These are phyloP conservation scores for Cyamopsis tetragonoloba DNA, from an alignment of 306 rosid genomes.

Conservation along the genomic window DNA sequence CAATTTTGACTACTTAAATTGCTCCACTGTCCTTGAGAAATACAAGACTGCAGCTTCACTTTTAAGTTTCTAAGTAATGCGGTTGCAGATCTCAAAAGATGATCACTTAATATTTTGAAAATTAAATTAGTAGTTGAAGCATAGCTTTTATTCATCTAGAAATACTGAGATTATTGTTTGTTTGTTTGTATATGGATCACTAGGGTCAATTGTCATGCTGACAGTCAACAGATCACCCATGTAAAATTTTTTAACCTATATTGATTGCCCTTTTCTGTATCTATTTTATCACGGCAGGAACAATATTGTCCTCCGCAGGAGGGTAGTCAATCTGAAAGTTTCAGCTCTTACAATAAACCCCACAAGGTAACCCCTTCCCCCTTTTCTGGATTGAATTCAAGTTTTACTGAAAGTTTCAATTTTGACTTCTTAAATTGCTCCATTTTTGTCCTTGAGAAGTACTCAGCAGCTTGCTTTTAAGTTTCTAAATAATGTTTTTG, in stretches of 20 bases:
- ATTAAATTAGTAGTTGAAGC: not conserved
- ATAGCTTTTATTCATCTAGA: not conserved
- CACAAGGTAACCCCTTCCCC: constrained; percentile 23
- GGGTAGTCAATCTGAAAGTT: constrained; percentile 11
- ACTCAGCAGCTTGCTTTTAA: not conserved
- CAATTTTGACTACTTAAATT: not conserved
- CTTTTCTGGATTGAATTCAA: not conserved
- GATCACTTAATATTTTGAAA: not conserved
- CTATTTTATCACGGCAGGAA: constrained; percentile 8
- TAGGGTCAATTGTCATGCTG: not conserved
- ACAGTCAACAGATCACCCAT: too few relatives aligned
- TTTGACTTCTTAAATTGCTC: not conserved
- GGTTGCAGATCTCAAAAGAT: not conserved
- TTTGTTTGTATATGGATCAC: not conserved
- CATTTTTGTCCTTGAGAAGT: not conserved
- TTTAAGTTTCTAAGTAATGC: not conserved
- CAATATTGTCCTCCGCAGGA: constrained; percentile 27
- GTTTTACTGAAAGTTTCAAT: not conserved
- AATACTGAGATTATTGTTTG: not conserved
- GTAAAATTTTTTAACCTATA: too few relatives aligned
- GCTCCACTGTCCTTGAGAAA: not conserved
- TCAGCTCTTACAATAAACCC: constrained; percentile 5
- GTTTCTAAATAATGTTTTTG: not conserved
- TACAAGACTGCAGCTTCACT: not conserved
- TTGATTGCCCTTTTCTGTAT: not conserved